These are phyloP conservation scores for Plasmodium falciparum DNA, from an alignment of 169 alveolate species.

Conservation along the genomic window DNA sequence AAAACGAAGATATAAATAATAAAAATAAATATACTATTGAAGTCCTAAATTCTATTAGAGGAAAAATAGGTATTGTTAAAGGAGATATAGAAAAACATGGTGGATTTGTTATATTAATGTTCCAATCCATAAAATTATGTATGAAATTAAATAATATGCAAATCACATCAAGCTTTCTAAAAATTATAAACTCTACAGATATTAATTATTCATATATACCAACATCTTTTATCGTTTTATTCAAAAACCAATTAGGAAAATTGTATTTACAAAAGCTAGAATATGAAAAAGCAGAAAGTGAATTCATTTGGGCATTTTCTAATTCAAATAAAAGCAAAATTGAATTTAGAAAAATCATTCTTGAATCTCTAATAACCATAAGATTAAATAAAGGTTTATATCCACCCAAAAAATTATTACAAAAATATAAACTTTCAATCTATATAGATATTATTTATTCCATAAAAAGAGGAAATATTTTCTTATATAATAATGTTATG, in stretches of 20 bases:
- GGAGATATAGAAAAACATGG: constrained; percentile 77
- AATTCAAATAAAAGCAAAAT: constrained; percentile 39
- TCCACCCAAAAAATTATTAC: constrained; percentile 41
- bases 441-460: constrained; percentile 47
- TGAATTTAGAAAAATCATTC: constrained; percentile 40
- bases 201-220: constrained; percentile 75
- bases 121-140: constrained; percentile 79
- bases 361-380: constrained; percentile 28
- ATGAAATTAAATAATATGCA: constrained; percentile 83
- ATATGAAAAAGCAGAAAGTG: constrained; percentile 79
- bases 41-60: constrained; percentile 80
- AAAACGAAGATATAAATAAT: constrained; percentile 42
- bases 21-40: constrained; percentile 71
- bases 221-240: constrained; percentile 76
- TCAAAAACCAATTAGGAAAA: constrained; percentile 79
- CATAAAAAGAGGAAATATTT: constrained; percentile 43
- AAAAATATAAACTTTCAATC: constrained; percentile 19
- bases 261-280: constrained; percentile 79
- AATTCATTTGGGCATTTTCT: constrained; percentile 80
- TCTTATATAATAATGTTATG: constrained; percentile 40
- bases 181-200: constrained; percentile 78
- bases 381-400: constrained; percentile 42
- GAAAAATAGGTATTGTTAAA: constrained; percentile 78
- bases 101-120: constrained; percentile 79
- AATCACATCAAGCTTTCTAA: constrained; percentile 80